Evolutionary conservation across 495 filamentous ascomycete species (phyloP), one percentile per base, ranked within the genome.

Genomic region (Hypoxylon crocopeplum): DNA sequence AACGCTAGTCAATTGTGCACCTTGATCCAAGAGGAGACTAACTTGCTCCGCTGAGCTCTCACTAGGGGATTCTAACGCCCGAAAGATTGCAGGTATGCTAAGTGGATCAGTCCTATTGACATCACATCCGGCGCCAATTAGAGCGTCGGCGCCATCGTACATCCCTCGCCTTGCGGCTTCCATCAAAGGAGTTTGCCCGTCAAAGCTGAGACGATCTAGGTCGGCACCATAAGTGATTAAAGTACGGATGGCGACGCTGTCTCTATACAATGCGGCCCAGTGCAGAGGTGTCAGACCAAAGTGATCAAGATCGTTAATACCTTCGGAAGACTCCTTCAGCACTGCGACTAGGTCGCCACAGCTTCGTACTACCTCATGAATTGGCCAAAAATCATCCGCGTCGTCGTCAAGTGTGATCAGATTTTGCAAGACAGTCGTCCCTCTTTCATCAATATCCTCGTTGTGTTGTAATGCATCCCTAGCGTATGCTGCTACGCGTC

Each of bases 191-290:
- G 57, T 54, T 0, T 5, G 0, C 5, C 0, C 0, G 1, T 1
- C 0, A 5, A 2, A 7, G 16, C 38, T 21, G 5, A 13, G 0
- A 21, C 22, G 17, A 19, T 54, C 11, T 1, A 27, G 16, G 25
- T 60, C 39, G 37, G 57, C 57, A n/a, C 57, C 49, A 20, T 41
- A 24, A 24, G 40, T 22, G 42, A 48, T 27, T 37, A 60, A 48
- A 30, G 17, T 21, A 39, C 8, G 25, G 2, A 48, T 48, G 1
- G 36, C 33, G 7, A 12, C 10, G 7, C 7, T 17, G 37, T 54
- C 27, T 0, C 4, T 0, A 3, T 13, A 1, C 1, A 4, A 0
- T 16, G 44, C 36, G 2, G 57, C 57, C 36, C 20, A 22, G 24
- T 60, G 48, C 12, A 54, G 36, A 42, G 57, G 48, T 16, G 57